phyloP scores from a whole-genome alignment of 345 rosid genomes.

The Limnanthes douglasii region DNA sequence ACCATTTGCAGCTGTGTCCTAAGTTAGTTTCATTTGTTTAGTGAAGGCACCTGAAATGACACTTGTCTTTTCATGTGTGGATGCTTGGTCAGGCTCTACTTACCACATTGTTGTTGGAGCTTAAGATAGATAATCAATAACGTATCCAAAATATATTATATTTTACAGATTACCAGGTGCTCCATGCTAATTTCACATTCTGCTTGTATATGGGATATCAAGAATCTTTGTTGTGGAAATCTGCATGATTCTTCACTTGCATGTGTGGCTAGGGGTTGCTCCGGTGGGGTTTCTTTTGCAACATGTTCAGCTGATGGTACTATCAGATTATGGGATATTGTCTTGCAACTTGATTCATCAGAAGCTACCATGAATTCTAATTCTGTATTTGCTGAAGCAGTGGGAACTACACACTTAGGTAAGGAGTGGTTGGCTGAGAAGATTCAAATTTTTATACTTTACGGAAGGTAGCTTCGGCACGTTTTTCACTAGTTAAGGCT shows the following conservation, averaged over 20 bases:
- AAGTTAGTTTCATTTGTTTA: conserved; percentile 4
- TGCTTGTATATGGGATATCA: conserved; percentile 69
- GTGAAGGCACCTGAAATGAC: background rate
- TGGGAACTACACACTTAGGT: conserved; percentile 33
- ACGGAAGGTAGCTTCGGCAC: too few relatives aligned
- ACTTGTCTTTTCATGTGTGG: conserved; percentile 4
- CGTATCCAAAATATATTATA: conserved; percentile 9
- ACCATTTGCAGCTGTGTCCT: background rate
- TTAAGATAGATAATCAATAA: conserved; percentile 9
- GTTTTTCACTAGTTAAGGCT: too few relatives aligned
- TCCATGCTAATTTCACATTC: conserved; percentile 59
- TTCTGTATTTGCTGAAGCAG: conserved; percentile 13
- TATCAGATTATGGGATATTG: conserved; percentile 76
- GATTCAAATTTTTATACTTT: too few relatives aligned
- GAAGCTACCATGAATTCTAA: conserved; percentile 15
- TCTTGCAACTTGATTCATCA: conserved; percentile 22
- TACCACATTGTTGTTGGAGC: conserved; percentile 8
- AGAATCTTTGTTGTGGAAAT: conserved; percentile 70
- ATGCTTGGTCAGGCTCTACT: conserved; percentile 3
- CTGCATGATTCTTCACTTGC: conserved; percentile 54
- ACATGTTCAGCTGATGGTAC: conserved; percentile 85
- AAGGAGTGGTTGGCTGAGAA: too few relatives aligned
- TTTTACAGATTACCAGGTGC: conserved; percentile 44
- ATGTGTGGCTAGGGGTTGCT: conserved; percentile 72
- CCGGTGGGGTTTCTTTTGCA: conserved; percentile 70